A percentile compares a stretch with the other conserved stretches of the same genome.
Evolutionary conservation across 2,329 filamentous ascomycete species (phyloP).

Genomic region (Fusarium haematococcum): DNA sequence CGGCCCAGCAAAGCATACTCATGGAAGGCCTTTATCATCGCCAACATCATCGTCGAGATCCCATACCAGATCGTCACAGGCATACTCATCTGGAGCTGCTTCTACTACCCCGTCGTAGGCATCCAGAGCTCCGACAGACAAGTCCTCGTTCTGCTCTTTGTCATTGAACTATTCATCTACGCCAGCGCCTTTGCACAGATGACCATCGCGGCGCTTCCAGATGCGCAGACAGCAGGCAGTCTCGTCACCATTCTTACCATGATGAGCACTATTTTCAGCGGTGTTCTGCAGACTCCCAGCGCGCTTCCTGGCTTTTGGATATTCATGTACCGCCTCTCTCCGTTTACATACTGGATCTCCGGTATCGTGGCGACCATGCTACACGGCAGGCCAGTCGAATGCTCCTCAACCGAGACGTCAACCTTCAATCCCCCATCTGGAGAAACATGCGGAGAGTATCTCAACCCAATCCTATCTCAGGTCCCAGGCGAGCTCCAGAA

Average conservation of each 20-base stretch:
- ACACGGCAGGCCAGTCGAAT: conserved; percentile 63
- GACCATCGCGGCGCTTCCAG: conserved; percentile 76
- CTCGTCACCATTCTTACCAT: conserved; percentile 71
- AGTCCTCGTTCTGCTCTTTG: conserved; percentile 73
- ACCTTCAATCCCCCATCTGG: conserved; percentile 73
- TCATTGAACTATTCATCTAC: conserved; percentile 76
- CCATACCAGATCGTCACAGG: conserved; percentile 76
- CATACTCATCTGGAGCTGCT: conserved; percentile 72
- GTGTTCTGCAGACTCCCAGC: conserved; percentile 70
- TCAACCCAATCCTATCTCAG: conserved; percentile 63
- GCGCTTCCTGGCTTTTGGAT: conserved; percentile 79
- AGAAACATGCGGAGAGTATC: conserved; percentile 73
- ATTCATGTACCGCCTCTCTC: conserved; percentile 77
- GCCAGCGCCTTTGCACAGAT: conserved; percentile 79
- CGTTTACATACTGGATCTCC: conserved; percentile 76
- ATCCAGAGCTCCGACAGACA: conserved; percentile 66
- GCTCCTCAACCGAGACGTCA: conserved; percentile 68
- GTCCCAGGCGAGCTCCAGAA: conserved; percentile 72
- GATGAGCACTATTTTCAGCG: conserved; percentile 71
- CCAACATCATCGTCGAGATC: conserved; percentile 78
- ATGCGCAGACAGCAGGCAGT: conserved; percentile 75
- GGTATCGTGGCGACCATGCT: conserved; percentile 77
- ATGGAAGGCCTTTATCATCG: conserved; percentile 78
- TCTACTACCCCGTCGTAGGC: conserved; percentile 75
- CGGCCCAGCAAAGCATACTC: conserved; percentile 80